phyloP scores from a whole-genome alignment of 257 asterid genomes.

The Solanum piurae region DNA sequence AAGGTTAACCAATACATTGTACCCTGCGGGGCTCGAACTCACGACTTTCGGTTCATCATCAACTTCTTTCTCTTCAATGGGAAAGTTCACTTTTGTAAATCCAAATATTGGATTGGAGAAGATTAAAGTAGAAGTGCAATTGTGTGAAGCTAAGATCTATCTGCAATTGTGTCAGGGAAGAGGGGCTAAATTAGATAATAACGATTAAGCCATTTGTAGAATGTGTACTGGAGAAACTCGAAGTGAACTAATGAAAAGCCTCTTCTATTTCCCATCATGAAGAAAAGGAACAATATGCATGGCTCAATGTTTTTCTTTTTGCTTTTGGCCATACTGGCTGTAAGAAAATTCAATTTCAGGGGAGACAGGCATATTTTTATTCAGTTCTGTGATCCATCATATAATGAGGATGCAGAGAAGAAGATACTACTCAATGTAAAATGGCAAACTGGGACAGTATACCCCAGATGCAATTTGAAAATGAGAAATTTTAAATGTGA shows the following conservation, averaged over 20 bases:
- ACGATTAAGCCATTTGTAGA: neutral
- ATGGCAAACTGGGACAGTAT: neutral
- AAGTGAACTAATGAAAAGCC: neutral
- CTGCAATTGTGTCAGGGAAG: neutral
- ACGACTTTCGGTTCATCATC: neutral
- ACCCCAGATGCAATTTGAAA: neutral
- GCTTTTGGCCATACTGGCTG: neutral
- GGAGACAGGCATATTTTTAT: neutral
- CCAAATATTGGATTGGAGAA: neutral
- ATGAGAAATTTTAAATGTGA: neutral
- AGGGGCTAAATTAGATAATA: neutral
- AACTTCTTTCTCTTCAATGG: neutral
- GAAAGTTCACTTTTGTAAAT: neutral
- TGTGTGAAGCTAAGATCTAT: neutral
- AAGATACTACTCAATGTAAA: neutral
- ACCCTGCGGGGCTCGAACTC: neutral
- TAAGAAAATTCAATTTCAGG: neutral
- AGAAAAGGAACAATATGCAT: neutral
- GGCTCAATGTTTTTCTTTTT: neutral
- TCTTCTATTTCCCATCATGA: neutral
- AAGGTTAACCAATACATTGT: neutral
- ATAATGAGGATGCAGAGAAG: neutral
- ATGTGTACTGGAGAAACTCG: neutral
- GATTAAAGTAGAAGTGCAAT: neutral
- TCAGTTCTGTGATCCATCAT: neutral